phyloP scores from a whole-genome alignment of 1,284 basidiomycete species.

The Irpex sp. region DNA sequence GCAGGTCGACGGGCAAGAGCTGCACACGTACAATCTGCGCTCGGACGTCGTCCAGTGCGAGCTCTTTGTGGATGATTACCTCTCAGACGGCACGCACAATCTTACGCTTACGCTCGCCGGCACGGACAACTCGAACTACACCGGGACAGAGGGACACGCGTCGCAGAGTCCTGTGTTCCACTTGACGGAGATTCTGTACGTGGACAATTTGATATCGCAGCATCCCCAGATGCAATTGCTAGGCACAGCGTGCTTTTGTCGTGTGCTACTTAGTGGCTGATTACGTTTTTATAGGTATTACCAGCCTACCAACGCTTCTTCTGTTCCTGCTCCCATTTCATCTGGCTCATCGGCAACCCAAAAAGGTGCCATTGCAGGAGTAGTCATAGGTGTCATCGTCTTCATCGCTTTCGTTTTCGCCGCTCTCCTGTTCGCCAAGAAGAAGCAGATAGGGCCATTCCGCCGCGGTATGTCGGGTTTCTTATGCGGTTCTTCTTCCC shows the following conservation, averaged over 20 bases:
- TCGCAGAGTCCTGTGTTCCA: constrained; percentile 11
- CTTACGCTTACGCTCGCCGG: constrained; percentile 8
- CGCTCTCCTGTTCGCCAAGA: not conserved
- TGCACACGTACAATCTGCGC: constrained; percentile 8
- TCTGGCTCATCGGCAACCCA: not conserved
- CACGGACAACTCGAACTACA: not conserved
- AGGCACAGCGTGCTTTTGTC: not conserved
- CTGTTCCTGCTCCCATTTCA: not conserved
- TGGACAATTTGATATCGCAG: not conserved
- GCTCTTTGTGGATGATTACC: constrained; percentile 10
- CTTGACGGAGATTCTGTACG: constrained; percentile 15
- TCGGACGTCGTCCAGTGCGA: constrained; percentile 13
- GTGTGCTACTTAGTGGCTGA: not conserved
- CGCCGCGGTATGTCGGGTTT: not conserved
- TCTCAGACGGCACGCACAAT: constrained; percentile 15
- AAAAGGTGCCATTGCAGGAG: constrained; percentile 13
- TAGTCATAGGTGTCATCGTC: constrained; percentile 8
- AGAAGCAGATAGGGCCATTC: not conserved
- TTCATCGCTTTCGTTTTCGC: constrained; percentile 8
- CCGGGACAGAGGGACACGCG: not conserved
- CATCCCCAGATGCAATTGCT: not conserved
- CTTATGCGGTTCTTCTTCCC: no score
- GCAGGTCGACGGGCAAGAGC: constrained; percentile 10
- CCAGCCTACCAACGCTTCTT: not conserved
- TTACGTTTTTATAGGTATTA: not conserved